phyloP scores from a whole-genome alignment of 192 early-diverging fungal species.

The Funneliformis mosseae region DNA sequence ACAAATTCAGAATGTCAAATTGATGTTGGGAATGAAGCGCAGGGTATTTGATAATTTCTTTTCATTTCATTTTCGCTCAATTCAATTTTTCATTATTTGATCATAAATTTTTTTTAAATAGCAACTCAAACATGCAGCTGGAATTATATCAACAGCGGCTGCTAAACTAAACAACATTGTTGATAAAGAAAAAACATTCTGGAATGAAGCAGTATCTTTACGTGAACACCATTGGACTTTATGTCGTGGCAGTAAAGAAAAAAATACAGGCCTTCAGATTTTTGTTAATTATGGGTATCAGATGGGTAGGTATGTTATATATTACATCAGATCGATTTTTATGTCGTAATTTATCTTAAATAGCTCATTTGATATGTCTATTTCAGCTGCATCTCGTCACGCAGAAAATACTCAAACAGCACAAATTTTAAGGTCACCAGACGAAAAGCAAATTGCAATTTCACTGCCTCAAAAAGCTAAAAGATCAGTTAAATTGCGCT shows the following conservation, averaged over 20 bases:
- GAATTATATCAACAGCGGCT: constrained; percentile 7
- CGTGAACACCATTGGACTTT: constrained; percentile 26
- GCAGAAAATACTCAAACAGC: background rate
- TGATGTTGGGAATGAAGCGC: constrained; percentile 33
- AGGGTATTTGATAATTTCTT: background rate
- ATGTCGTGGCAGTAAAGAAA: constrained; percentile 2
- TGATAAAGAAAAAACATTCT: constrained; percentile 27
- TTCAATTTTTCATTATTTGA: background rate
- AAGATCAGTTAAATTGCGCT: constrained; percentile 12
- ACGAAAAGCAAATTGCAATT: constrained; percentile 28
- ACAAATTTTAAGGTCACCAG: constrained; percentile 29
- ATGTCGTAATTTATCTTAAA: background rate
- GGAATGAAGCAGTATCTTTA: constrained; percentile 31
- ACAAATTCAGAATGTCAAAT: constrained; percentile 25
- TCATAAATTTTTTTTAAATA: background rate
- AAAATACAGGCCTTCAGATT: constrained; percentile 13
- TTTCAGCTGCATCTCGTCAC: constrained; percentile 7
- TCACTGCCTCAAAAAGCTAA: constrained; percentile 25
- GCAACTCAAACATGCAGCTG: constrained; percentile 28
- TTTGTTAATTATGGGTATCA: constrained; percentile 33
- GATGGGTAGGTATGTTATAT: background rate
- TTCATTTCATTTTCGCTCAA: background rate
- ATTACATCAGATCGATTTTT: background rate
- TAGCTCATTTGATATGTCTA: background rate
- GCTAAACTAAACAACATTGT: constrained; percentile 8